Percentiles rank a stretch among this genome's conserved stretches.
Evolutionary conservation across 202 grass and related monocot genomes (phyloP).

Genomic region (Cymbopogon flexuosus): DNA sequence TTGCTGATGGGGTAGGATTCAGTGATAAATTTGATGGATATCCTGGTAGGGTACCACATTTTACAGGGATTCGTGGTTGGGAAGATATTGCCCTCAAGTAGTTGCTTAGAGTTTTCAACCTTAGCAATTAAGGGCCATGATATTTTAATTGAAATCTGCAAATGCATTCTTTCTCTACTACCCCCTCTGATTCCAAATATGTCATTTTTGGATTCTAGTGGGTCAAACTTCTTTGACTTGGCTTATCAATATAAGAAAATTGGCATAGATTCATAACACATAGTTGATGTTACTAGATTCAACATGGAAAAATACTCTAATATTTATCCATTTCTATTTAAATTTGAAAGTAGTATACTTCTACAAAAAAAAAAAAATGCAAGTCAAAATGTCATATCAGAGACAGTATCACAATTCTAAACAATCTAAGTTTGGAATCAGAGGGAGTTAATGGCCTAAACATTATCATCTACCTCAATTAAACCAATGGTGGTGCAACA

Average conservation of each 20-base stretch:
- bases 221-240: not conserved
- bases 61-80: not conserved
- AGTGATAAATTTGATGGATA: constrained; percentile 18
- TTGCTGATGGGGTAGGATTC: not conserved
- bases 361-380: not conserved
- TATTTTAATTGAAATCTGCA: not conserved
- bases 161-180: not conserved
- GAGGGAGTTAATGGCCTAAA: not conserved
- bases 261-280: not conserved
- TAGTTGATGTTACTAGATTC: not conserved
- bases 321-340: not conserved
- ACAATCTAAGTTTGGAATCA: not conserved
- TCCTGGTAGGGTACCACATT: not conserved
- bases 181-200: not conserved
- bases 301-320: not conserved
- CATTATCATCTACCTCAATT: not conserved
- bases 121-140: not conserved
- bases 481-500: not conserved
- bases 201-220: not conserved
- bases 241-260: not conserved
- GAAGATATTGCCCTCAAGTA: not conserved
- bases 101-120: not conserved
- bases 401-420: not conserved
- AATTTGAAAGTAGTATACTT: not conserved
- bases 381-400: not conserved